Base-by-base conservation (phyloP, 352 stramenopile species). In the Phytophthora boehmeriae region DNA sequence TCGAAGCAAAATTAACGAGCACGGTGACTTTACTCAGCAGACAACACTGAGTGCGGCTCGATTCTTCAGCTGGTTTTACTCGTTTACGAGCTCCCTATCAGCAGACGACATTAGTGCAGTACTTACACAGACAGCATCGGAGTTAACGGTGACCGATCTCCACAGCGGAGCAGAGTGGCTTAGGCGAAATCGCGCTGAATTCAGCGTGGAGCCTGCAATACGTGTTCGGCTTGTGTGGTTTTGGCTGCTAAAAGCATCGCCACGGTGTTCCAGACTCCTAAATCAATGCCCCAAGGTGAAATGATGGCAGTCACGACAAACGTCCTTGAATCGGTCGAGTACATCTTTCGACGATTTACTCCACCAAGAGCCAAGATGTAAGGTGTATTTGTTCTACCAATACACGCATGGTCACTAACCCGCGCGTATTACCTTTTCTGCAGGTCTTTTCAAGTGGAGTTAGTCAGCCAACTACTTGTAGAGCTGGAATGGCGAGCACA, bases 291-390 rank as follows among this genome's bases (percentile, higher is more conserved):
- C 36, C 51, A 47, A 27, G 35, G n/a, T 10, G 28, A 56, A 14
- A 17, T 41, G 17, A 19, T 23, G 6, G 35, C 69, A 41, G 59
- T 38, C 3, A 56, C 49, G 28, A 74, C 32, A 1, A 58, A 78
- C 23, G 59, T 75, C 4, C 73, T 90, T 0, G 75, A 88, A 70
- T 80, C 72, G 4, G 41, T 90, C 43, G 81, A 90, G 61, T 88
- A 88, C 46, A 64, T 73, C 19, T 80, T 88, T 22, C 78, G 81
- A 8, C 76, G 76, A 4, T 87, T 86, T 25, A 70, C 78, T 2
- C 76, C 81, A 1, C 19, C 55, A 2, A 67, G 68, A 5, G 43
- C 54, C 17, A 78, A 80, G 27, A 60, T 76, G 80, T 87, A 61
- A 55, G 56, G 11, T 5, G 35, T 4, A 11, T n/a, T 16, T 35